These are phyloP conservation scores for Daphne laureola DNA, from an alignment of 441 rosid genomes.

Conservation along the genomic window DNA sequence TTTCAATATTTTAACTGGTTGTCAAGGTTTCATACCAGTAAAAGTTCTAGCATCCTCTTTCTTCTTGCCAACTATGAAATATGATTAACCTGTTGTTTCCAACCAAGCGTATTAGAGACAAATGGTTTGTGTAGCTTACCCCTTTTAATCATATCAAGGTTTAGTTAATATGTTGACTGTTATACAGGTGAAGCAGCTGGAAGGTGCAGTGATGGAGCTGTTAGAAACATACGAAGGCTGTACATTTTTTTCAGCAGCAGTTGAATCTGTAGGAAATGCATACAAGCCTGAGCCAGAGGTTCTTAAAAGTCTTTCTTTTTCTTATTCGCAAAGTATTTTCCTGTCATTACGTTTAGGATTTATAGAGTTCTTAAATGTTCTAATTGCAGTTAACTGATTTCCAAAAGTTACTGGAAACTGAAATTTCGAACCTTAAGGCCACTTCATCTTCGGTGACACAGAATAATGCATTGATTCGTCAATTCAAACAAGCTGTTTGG, in stretches of 20 bases:
- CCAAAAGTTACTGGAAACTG: conserved; percentile 51
- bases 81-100: neutral
- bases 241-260: conserved; percentile 37
- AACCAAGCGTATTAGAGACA: neutral
- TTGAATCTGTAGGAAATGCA: conserved; percentile 49
- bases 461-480: conserved; percentile 50
- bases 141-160: neutral
- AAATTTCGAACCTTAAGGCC: conserved; percentile 46
- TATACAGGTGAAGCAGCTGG: conserved; percentile 69
- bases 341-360: conserved; percentile 1
- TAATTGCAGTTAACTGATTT: conserved; percentile 66
- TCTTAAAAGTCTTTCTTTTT: conserved; percentile 8
- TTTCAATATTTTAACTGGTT: neutral
- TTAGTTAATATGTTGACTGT: conserved; percentile 9
- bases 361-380: conserved; percentile 12
- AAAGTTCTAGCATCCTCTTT: too few species aligned
- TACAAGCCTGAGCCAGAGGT: conserved; percentile 64
- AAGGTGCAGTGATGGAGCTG: conserved; percentile 53
- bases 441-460: conserved; percentile 32
- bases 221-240: conserved; percentile 45
- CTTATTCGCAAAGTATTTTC: neutral
- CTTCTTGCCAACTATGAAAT: too few species aligned
- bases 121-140: neutral
- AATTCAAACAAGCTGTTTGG: conserved; percentile 81
- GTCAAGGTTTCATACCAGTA: too few species aligned